Evolutionary conservation across 176 grass and related monocot genomes (phyloP).

Genomic region (Cocos nucifera): DNA sequence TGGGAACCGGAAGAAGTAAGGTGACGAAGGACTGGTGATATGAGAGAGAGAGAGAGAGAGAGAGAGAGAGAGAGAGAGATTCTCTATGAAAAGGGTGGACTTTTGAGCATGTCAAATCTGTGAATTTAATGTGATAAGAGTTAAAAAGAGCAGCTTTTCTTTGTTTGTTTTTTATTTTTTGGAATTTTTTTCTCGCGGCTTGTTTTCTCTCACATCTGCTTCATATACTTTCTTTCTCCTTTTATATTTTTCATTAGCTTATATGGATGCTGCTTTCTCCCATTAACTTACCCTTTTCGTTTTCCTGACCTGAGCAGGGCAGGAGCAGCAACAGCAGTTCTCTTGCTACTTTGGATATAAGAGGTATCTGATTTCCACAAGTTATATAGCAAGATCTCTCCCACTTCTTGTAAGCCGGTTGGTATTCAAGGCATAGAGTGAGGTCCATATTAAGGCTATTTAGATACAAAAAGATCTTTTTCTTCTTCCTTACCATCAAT

Average conservation of each 20-base stretch:
- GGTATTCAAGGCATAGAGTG: too few relatives aligned
- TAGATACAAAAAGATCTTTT: too few relatives aligned
- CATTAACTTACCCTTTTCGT: constrained; percentile 9
- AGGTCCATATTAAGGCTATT: too few relatives aligned
- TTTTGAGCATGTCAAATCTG: constrained; percentile 73
- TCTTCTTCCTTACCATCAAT: too few relatives aligned
- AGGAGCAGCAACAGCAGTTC: constrained; percentile 37
- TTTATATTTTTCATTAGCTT: too few relatives aligned
- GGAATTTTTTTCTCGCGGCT: too few relatives aligned
- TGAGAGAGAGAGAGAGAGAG: constrained; percentile 17
- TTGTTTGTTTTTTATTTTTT: background rate
- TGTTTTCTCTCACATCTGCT: too few relatives aligned
- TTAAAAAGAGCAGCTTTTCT: constrained; percentile 28
- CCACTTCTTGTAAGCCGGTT: background rate
- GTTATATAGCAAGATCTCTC: constrained; percentile 10
- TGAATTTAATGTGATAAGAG: constrained; percentile 36
- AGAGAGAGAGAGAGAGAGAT: background rate
- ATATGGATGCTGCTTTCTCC: constrained; percentile 26
- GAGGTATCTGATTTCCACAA: constrained; percentile 33
- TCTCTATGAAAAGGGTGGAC: constrained; percentile 24
- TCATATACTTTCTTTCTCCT: too few relatives aligned
- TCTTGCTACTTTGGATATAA: constrained; percentile 39
- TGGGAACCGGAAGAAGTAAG: too few relatives aligned
- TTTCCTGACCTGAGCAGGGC: constrained; percentile 23
- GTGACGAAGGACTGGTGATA: too few relatives aligned